Base-by-base conservation (phyloP, 306 rosid species). In the Macrotyloma uniflorum region DNA sequence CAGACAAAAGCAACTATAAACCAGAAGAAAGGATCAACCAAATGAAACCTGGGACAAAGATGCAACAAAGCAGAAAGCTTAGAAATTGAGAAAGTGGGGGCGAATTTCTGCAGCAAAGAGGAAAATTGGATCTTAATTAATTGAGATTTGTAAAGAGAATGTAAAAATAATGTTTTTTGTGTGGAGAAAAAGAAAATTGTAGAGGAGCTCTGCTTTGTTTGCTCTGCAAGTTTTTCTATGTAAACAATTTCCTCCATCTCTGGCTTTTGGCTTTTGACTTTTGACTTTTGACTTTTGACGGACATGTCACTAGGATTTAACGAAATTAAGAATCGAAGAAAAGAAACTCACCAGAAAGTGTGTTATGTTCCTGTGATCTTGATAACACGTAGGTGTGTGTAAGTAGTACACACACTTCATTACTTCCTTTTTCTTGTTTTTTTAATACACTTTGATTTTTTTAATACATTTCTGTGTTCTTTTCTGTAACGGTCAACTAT, bases 211-310 rank as follows among this genome's bases (percentile, higher is more conserved):
- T 36, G 76, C 3, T n/a, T n/a, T n/a, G n/a, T 35, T 33, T 49
- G 54, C 22, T 26, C 14, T 49, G 49, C 28, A 26, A 59, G 59
- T 59, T 57, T 36, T 23, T 66, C 54, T 47, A 12, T 19, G 36
- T 9, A 47, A 11, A 20, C 4, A 49, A 63, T 54, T 61, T 43
- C 68, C 19, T 14, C 19, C 24, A 73, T 38, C 53, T 43, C 2
- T 58, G 69, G 47, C 59, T 61, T n/a, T n/a, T n/a, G n/a, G n/a
- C n/a, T n/a, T n/a, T n/a, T n/a, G n/a, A n/a, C n/a, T n/a, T n/a
- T n/a, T n/a, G n/a, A n/a, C n/a, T 61, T 26, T 75, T 75, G 79
- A 75, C 79, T 45, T 43, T 45, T 75, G 79, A 62, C 79, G 38
- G 59, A 11, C 35, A 61, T 54, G 33, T 18, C 65, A 58, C 1